phyloP scores from a whole-genome alignment of 768 basidiomycete species.

The Rossbeevera mucosa region DNA sequence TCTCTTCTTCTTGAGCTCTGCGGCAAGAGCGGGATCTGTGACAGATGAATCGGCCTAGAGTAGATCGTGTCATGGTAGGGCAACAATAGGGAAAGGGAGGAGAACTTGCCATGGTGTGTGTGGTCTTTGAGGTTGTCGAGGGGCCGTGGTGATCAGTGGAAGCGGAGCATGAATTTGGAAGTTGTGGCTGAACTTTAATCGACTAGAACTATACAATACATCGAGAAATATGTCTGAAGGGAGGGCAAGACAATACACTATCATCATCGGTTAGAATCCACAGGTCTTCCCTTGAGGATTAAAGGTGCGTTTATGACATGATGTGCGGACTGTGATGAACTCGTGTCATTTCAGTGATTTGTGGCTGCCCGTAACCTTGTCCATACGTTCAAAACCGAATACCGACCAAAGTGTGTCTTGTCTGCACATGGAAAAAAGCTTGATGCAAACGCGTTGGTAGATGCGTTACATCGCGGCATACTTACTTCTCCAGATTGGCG shows the following conservation, averaged over 20 bases:
- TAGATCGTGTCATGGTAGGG: background rate
- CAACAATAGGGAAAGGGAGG: background rate
- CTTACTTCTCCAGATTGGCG: slow-evolving; percentile 93
- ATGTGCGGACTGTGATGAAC: background rate
- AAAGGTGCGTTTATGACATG: slow-evolving; percentile 42
- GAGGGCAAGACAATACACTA: slow-evolving; percentile 18
- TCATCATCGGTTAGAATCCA: slow-evolving; percentile 80
- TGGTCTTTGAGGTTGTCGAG: slow-evolving; percentile 24
- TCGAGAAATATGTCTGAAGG: slow-evolving; percentile 5
- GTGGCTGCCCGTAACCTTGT: slow-evolving; percentile 71
- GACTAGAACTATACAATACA: slow-evolving; percentile 64
- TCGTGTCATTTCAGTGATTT: slow-evolving; percentile 62
- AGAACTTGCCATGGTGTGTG: slow-evolving; percentile 32
- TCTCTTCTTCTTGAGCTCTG: slow-evolving; percentile 97
- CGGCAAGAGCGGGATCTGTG: slow-evolving; percentile 91
- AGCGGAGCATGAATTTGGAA: slow-evolving; percentile 32
- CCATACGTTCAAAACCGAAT: slow-evolving; percentile 27
- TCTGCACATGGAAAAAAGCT: background rate
- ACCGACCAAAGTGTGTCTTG: slow-evolving; percentile 41
- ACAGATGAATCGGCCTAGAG: slow-evolving; percentile 71
- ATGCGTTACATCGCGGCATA: slow-evolving; percentile 96
- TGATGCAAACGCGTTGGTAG: slow-evolving; percentile 31
- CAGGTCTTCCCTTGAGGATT: slow-evolving; percentile 93
- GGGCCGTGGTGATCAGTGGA: slow-evolving; percentile 5
- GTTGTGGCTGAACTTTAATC: slow-evolving; percentile 38